phyloP scores from a whole-genome alignment of 164 flowering plant genomes.

The Nymphaea thermarum region DNA sequence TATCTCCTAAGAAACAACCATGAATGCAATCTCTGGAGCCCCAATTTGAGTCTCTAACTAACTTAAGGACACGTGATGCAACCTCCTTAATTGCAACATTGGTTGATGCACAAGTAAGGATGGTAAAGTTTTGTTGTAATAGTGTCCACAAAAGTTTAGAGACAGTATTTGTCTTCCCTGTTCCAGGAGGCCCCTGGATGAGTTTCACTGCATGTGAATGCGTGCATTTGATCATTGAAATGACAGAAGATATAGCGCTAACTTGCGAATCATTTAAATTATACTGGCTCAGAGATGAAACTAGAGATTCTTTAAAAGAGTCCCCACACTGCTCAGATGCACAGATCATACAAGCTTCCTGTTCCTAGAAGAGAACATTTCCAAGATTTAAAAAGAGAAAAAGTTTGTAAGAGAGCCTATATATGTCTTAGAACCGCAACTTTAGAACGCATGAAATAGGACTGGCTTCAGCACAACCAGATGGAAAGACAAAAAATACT shows the following conservation, averaged over 20 bases:
- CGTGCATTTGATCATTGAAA: slow-evolving; percentile 18
- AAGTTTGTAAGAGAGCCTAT: slow-evolving; percentile 14
- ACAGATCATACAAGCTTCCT: neutral
- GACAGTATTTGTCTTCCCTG: slow-evolving; percentile 68
- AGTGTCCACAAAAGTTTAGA: slow-evolving; percentile 30
- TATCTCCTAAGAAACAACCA: slow-evolving; percentile 32
- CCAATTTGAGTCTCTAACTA: slow-evolving; percentile 18
- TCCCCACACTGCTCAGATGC: neutral
- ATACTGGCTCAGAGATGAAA: slow-evolving; percentile 2
- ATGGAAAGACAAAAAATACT: neutral
- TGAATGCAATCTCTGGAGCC: neutral
- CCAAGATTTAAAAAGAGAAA: slow-evolving; percentile 6
- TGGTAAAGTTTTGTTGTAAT: slow-evolving; percentile 23
- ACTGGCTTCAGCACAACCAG: slow-evolving; percentile 5
- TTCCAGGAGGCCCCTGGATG: slow-evolving; percentile 82
- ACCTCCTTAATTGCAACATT: slow-evolving; percentile 55
- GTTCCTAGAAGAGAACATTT: neutral
- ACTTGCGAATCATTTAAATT: slow-evolving; percentile 45
- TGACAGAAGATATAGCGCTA: slow-evolving; percentile 27
- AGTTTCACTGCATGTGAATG: slow-evolving; percentile 35
- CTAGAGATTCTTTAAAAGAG: slow-evolving; percentile 1
- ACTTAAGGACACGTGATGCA: slow-evolving; percentile 33
- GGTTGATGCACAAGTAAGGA: slow-evolving; percentile 62
- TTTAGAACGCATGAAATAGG: neutral
- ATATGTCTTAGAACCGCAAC: neutral